Percentiles rank a stretch among this genome's conserved stretches.
phyloP scores from a whole-genome alignment of 768 basidiomycete genomes.

The Omphalotus guepiniiformis region DNA sequence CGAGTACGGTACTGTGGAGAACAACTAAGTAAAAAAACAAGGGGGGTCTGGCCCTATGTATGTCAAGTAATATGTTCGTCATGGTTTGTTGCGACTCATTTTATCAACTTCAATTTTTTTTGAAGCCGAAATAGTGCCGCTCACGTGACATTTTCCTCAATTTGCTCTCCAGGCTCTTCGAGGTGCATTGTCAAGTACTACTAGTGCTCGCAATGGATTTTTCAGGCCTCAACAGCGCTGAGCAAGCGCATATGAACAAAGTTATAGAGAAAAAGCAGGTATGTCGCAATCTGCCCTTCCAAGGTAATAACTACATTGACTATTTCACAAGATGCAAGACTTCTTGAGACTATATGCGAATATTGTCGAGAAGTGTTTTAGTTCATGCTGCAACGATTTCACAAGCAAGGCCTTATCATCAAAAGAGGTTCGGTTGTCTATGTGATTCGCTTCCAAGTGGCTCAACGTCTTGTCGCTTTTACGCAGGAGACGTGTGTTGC shows the following conservation, averaged over 20 bases:
- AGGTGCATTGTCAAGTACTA: no score
- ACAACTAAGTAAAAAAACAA: neutral
- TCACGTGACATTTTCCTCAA: neutral
- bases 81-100: neutral
- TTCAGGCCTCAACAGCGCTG: constrained; percentile 81
- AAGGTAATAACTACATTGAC: neutral
- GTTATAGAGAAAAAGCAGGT: constrained; percentile 98
- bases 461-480: constrained; percentile 1
- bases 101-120: constrained; percentile 1
- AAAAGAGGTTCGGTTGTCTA: constrained; percentile 68
- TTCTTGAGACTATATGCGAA: constrained; percentile 93
- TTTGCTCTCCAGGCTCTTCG: neutral
- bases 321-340: constrained; percentile 83
- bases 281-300: constrained; percentile 10
- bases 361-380: constrained; percentile 96
- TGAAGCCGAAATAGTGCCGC: constrained; percentile 10
- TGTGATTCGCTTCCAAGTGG: constrained; percentile 2
- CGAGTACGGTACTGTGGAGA: no score
- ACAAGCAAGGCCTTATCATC: constrained; percentile 90
- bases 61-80: no score
- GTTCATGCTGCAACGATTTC: constrained; percentile 92
- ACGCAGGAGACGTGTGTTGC: constrained; percentile 80
- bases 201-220: constrained; percentile 68
- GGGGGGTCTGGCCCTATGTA: neutral
- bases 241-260: constrained; percentile 94